Evolutionary conservation across 2,329 filamentous ascomycete species (phyloP).

Genomic region (Mycosphaerelloides madeirae): DNA sequence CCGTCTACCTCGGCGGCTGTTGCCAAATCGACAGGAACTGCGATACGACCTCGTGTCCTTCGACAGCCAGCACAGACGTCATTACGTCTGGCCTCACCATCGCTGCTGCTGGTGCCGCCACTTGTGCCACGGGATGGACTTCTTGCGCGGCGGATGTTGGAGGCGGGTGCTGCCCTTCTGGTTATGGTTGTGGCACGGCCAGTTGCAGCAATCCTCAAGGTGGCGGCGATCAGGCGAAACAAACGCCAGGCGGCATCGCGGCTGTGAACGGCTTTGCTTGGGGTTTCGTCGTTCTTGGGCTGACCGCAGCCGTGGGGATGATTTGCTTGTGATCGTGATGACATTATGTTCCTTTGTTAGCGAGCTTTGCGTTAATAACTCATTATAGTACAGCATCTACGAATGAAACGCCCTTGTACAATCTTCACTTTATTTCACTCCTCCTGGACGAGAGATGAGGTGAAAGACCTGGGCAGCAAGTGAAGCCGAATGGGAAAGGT

Average conservation of each 20-base stretch:
- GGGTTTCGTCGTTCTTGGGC: conserved; percentile 30
- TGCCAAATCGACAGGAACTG: conserved; percentile 86
- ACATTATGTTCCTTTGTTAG: no score
- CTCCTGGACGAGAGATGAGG: no score
- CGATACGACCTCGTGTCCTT: conserved; percentile 71
- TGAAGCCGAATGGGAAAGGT: no score
- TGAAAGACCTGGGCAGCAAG: no score
- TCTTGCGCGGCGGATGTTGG: conserved; percentile 61
- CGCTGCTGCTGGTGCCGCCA: conserved; percentile 34
- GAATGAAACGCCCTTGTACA: no score
- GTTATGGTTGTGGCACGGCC: conserved; percentile 64
- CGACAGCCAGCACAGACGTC: conserved; percentile 58
- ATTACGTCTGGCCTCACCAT: conserved; percentile 65
- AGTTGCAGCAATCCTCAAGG: conserved; percentile 61
- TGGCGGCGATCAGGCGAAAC: conserved; percentile 52
- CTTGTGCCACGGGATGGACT: conserved; percentile 77
- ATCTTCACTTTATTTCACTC: no score
- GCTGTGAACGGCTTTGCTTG: conserved; percentile 21
- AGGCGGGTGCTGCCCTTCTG: conserved; percentile 78
- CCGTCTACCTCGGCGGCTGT: conserved; percentile 75
- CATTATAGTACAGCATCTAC: no score
- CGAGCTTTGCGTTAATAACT: no score
- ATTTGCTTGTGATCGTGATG: conserved; percentile 35
- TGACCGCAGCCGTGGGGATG: conserved; percentile 36
- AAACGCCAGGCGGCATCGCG: conserved; percentile 35